Percentiles rank a stretch among this genome's conserved stretches.
phyloP scores from a whole-genome alignment of 257 asterid species.

The Solanum tarijense region DNA sequence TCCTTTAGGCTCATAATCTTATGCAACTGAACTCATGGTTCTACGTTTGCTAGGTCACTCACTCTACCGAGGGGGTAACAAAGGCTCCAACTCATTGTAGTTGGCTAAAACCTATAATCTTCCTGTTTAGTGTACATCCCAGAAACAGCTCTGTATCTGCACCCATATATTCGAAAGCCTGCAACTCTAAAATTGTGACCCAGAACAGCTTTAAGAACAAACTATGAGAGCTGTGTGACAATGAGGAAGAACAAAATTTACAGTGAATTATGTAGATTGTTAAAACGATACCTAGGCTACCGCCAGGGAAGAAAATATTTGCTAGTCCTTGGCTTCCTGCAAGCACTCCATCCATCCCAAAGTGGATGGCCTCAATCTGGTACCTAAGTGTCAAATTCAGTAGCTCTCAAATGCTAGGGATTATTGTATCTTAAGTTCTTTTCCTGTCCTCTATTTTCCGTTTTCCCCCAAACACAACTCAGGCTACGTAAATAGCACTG shows the following conservation, averaged over 20 bases:
- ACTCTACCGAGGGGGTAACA: not conserved
- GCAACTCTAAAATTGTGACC: not conserved
- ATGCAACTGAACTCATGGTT: not conserved
- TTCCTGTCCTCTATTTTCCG: not conserved
- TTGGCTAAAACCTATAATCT: not conserved
- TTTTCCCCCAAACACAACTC: not conserved
- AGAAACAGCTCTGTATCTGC: not conserved
- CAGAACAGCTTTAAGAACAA: not conserved
- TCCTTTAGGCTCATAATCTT: not conserved
- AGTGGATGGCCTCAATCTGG: not conserved
- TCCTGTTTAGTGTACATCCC: not conserved
- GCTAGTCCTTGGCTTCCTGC: not conserved
- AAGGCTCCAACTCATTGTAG: not conserved
- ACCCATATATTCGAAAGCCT: not conserved
- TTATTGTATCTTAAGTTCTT: not conserved
- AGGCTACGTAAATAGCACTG: not conserved
- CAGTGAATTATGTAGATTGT: not conserved
- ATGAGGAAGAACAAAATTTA: not conserved
- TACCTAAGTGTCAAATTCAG: not conserved
- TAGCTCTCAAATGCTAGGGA: not conserved
- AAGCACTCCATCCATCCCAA: not conserved
- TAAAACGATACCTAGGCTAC: not conserved
- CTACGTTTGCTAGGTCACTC: not conserved
- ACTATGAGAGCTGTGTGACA: not conserved
- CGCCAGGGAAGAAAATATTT: not conserved